Conservation (phyloP, 2,329 filamentous ascomycete genomes). For the Fusarium guadeloupense region DNA sequence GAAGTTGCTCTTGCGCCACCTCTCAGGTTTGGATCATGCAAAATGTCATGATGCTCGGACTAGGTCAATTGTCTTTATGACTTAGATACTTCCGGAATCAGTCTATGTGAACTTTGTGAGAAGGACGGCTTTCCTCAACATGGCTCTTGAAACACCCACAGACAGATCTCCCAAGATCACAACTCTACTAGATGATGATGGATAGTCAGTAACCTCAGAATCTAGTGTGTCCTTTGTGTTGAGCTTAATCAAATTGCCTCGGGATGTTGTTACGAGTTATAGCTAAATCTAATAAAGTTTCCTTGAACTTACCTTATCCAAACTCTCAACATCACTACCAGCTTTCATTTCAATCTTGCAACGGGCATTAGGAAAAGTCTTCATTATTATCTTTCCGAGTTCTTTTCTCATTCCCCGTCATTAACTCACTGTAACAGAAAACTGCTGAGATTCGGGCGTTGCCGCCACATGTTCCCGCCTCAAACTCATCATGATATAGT, state of each 20-base stretch:
- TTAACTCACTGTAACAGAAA: slow-evolving; percentile 21
- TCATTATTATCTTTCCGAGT: slow-evolving; percentile 24
- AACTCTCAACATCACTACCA: not conserved
- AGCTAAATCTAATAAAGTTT: too few relatives aligned
- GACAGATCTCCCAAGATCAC: too few relatives aligned
- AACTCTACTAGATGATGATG: not conserved
- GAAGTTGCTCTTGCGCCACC: not conserved
- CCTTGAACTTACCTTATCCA: too few relatives aligned
- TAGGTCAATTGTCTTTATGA: too few relatives aligned
- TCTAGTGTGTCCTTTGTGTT: too few relatives aligned
- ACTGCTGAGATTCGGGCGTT: not conserved
- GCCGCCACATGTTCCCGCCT: slow-evolving; percentile 4
- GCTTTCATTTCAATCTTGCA: not conserved
- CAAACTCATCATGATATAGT: slow-evolving; percentile 32
- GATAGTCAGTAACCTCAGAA: too few relatives aligned
- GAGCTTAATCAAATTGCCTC: too few relatives aligned
- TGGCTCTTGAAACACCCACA: too few relatives aligned
- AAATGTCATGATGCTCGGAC: not conserved
- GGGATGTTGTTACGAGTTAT: too few relatives aligned
- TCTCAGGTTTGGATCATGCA: not conserved
- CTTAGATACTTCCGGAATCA: too few relatives aligned
- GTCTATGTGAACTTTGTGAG: too few relatives aligned
- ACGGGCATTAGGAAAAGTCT: slow-evolving; percentile 3
- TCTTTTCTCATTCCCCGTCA: slow-evolving; percentile 27
- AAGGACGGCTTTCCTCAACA: too few relatives aligned